Evolutionary conservation across 129 eudicot genomes (phyloP), one percentile per base, ranked within the genome.

Genomic region (Chrysanthemum makinoi): DNA sequence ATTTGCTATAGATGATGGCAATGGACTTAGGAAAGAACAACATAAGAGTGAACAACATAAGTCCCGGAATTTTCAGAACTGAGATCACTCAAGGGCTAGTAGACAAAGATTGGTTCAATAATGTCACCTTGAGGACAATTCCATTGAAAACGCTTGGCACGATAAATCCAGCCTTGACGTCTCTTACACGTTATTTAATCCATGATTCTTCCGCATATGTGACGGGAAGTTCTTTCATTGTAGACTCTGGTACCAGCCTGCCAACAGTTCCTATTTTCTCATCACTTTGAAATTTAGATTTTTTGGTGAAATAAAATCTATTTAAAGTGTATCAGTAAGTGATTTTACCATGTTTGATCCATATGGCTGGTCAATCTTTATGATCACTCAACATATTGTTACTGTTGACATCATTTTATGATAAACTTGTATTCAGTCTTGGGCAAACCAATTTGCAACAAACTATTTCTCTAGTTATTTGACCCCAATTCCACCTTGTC

Each of bases 41-140:
- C 16, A 84, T 84, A 57, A 77, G 83, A 70, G 88, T 84, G 55
- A 84, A 84, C 58, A 75, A 83, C 72, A 84, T 84, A 63, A 72
- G 64, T n/a, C 88, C 85, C 2, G 88, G 83, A n/a, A 68, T 84
- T 16, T 84, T 84, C 54, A 79, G 72, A 73, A 80, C 88, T 0
- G 88, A 84, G 46, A 80, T 80, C 35, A 84, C 88, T 13, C 70
- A 66, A 17, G 82, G 75, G 49, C 68, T 84, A 10, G 69, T 84
- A 22, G 72, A 84, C 58, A 84, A 80, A 35, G 77, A 69, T 28
- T 84, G 85, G 88, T 72, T 84, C 55, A 22, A 22, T 22, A 22
- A 22, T 22, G 24, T 22, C 24, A 22, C 24, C 24, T 22, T 22
- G 72, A 73, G 48, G 65, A 80, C 72, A 13, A 60, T 70, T 22